Evolutionary conservation across 108 stramenopile species (phyloP), one percentile per base, ranked within the genome.

Genomic region (Nitzschia sp.): DNA sequence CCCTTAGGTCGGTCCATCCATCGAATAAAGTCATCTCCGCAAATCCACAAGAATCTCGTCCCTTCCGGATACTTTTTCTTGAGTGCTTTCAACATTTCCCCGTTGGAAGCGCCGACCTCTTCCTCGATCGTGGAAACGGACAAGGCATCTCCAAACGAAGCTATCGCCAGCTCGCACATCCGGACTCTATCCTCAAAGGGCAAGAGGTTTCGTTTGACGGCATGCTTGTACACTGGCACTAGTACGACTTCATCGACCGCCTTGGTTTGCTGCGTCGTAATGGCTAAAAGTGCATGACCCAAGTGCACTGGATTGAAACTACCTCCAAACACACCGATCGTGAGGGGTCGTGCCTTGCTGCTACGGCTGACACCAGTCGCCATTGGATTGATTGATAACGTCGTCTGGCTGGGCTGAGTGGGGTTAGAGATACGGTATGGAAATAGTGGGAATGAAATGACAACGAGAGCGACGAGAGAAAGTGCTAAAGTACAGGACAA

Each of bases 201-300:
- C 52, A 71, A 63, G 23, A 71, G 50, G 45, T 71, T 45, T 0
- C 62, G 32, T 26, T 71, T 71, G 50, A 63, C 62, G 1, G 71
- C 71, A 63, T 71, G 71, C 19, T 63, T 58, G 62, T 54, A 71
- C 23, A 71, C 71, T 25, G 71, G 71, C 1, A 71, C 71, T 17
- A 71, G 21, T 36, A 71, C 62, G 3, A 71, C 62, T 64, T 71
- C 52, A 71, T 71, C 71, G 2, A 71, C 63, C 6, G 71, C 31
- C 36, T 71, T 71, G 50, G 71, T 71, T 30, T 71, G 71, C 35
- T 71, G 71, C 2, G 71, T 71, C 36, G 71, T 71, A 53, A 71
- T 64, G 52, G 71, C 71, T 52, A 71, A 54, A 21, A 71, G 34
- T 0, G 54, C 71, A 44, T 71, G 71, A 8, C 71, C 71, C 62